Conservation (phyloP, 306 rosid species). For the Delonix regia region DNA sequence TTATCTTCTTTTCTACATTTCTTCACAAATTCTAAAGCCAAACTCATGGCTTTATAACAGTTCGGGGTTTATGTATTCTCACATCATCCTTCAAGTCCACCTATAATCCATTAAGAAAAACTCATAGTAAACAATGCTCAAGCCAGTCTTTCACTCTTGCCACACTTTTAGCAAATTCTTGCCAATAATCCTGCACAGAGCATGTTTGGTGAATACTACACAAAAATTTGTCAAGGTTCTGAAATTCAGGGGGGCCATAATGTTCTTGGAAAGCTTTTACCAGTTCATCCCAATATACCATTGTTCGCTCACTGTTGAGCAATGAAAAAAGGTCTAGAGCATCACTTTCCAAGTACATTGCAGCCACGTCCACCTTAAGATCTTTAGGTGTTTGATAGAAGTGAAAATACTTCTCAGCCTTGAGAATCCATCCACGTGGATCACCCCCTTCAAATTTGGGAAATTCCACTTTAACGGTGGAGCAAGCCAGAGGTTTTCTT, state of each 20-base stretch:
- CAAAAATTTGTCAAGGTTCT: neutral
- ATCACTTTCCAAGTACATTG: too few species aligned
- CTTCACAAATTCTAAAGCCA: neutral
- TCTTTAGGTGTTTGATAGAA: too few species aligned
- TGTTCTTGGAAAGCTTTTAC: neutral
- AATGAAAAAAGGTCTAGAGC: too few species aligned
- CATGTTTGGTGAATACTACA: neutral
- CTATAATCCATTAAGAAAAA: neutral
- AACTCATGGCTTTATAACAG: neutral
- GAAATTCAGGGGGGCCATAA: neutral
- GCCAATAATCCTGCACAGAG: neutral
- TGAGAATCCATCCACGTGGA: too few species aligned
- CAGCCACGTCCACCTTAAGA: too few species aligned
- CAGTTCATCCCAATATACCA: neutral
- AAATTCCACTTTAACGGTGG: too few species aligned
- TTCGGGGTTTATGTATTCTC: neutral
- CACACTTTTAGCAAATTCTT: neutral
- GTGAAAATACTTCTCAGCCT: too few species aligned
- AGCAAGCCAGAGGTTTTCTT: too few species aligned
- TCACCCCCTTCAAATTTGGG: too few species aligned
- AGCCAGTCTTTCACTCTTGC: neutral
- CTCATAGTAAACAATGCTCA: neutral
- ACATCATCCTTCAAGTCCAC: neutral
- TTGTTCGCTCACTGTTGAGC: too few species aligned
- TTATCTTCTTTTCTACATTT: too few species aligned